These are phyloP conservation scores for Ulmus americana DNA, from an alignment of 331 rosid species.

Conservation along the genomic window DNA sequence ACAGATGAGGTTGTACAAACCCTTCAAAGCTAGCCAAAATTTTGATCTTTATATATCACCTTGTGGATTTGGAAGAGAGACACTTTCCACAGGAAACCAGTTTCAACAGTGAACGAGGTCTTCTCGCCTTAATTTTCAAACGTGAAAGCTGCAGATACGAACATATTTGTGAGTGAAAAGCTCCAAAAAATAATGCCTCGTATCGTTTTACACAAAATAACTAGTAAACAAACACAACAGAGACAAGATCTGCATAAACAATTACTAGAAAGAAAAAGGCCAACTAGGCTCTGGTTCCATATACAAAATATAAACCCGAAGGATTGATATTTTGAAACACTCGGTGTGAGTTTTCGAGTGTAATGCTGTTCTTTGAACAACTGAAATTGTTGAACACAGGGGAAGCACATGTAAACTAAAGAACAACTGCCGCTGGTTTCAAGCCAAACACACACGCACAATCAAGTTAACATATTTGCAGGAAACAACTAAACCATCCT, in stretches of 20 bases:
- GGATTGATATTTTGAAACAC: too few relatives aligned
- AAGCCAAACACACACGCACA: too few relatives aligned
- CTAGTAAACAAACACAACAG: not conserved
- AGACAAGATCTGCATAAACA: not conserved
- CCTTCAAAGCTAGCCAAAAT: constrained; percentile 35
- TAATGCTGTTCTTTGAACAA: too few relatives aligned
- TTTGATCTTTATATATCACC: constrained; percentile 32
- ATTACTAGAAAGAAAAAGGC: not conserved
- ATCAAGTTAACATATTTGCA: too few relatives aligned
- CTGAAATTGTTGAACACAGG: too few relatives aligned
- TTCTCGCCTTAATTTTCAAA: constrained; percentile 54
- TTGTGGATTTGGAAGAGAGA: constrained; percentile 65
- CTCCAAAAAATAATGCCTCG: not conserved
- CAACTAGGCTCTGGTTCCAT: not conserved
- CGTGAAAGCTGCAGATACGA: constrained; percentile 72
- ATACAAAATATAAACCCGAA: not conserved
- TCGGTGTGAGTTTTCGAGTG: too few relatives aligned
- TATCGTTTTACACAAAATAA: not conserved
- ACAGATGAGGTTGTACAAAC: constrained; percentile 36
- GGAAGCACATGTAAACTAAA: too few relatives aligned
- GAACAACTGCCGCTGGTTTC: too few relatives aligned
- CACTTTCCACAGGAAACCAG: constrained; percentile 86
- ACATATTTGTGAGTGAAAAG: constrained; percentile 21
- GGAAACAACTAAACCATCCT: too few relatives aligned
- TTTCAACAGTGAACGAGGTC: constrained; percentile 63